phyloP scores from a whole-genome alignment of 495 filamentous ascomycete genomes.

The Staphylotrichum tortipilum region DNA sequence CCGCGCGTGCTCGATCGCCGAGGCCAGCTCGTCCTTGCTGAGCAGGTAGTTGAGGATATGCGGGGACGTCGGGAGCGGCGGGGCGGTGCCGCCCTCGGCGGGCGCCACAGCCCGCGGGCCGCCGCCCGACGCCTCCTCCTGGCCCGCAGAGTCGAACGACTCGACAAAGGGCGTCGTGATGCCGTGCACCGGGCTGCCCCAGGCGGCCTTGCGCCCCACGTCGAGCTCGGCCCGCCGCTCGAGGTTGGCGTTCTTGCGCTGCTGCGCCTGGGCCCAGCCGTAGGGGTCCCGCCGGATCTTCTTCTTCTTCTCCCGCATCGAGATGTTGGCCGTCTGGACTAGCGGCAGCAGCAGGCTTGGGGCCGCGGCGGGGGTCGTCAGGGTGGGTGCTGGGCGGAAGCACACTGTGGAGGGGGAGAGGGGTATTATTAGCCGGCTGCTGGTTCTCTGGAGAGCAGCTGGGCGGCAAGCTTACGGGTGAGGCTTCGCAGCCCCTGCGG shows the following conservation, averaged over 20 bases:
- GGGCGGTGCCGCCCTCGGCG: slow-evolving; percentile 26
- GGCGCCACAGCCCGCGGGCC: too few relatives aligned
- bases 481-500: slow-evolving; percentile 54
- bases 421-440: slow-evolving; percentile 17
- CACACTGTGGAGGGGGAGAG: slow-evolving; percentile 30
- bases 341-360: slow-evolving; percentile 34
- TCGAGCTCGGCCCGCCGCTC: slow-evolving; percentile 60
- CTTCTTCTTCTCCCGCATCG: slow-evolving; percentile 38
- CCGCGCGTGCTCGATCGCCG: slow-evolving; percentile 55
- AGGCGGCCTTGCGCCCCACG: slow-evolving; percentile 46
- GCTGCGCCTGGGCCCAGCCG: slow-evolving; percentile 60
- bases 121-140: too few relatives aligned
- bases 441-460: background rate
- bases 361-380: background rate
- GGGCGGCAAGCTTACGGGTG: slow-evolving; percentile 43
- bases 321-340: slow-evolving; percentile 43
- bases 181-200: slow-evolving; percentile 73
- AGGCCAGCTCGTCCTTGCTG: slow-evolving; percentile 51
- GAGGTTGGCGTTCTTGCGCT: slow-evolving; percentile 72
- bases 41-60: slow-evolving; percentile 68
- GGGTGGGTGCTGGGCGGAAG: slow-evolving; percentile 33
- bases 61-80: slow-evolving; percentile 33
- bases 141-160: slow-evolving; percentile 59
- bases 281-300: slow-evolving; percentile 54
- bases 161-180: slow-evolving; percentile 71